A percentile compares a stretch with the other conserved stretches of the same genome.
Conservation (phyloP, 345 rosid species). For the Moringa oleifera region DNA sequence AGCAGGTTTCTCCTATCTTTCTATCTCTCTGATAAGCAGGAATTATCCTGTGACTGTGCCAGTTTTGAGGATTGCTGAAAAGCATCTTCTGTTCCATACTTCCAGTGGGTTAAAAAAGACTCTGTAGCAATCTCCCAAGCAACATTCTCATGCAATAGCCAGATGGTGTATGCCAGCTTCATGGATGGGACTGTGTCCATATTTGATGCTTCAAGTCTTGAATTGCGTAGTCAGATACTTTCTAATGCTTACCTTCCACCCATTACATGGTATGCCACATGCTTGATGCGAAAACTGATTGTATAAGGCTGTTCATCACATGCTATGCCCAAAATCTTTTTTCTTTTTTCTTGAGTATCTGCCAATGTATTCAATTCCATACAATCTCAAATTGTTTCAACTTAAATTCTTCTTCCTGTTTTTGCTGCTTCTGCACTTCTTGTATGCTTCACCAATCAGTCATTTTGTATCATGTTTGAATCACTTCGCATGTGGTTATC, state of each 20-base stretch:
- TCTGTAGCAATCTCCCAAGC: conserved; percentile 28
- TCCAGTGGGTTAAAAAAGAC: conserved; percentile 29
- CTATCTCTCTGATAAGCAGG: background rate
- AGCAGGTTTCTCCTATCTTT: background rate
- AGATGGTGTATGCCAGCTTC: conserved; percentile 33
- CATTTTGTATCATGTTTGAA: too few species aligned
- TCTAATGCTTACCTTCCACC: conserved; percentile 21
- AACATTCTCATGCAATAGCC: conserved; percentile 36
- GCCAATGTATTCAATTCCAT: background rate
- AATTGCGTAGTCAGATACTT: conserved; percentile 20
- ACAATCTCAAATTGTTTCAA: background rate
- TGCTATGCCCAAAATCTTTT: too few species aligned
- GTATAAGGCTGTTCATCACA: too few species aligned
- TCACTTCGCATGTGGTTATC: too few species aligned
- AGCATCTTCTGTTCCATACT: conserved; percentile 1
- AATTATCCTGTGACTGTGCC: background rate
- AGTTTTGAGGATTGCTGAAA: background rate
- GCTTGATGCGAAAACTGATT: conserved; percentile 4
- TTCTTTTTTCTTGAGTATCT: background rate
- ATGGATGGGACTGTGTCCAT: conserved; percentile 32
- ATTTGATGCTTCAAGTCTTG: conserved; percentile 27
- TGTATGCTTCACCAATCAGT: too few species aligned
- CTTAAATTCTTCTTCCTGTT: background rate
- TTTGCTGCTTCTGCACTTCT: background rate
- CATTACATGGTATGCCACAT: conserved; percentile 20